phyloP scores from a whole-genome alignment of 495 filamentous ascomycete genomes.

The Neurospora sp. region DNA sequence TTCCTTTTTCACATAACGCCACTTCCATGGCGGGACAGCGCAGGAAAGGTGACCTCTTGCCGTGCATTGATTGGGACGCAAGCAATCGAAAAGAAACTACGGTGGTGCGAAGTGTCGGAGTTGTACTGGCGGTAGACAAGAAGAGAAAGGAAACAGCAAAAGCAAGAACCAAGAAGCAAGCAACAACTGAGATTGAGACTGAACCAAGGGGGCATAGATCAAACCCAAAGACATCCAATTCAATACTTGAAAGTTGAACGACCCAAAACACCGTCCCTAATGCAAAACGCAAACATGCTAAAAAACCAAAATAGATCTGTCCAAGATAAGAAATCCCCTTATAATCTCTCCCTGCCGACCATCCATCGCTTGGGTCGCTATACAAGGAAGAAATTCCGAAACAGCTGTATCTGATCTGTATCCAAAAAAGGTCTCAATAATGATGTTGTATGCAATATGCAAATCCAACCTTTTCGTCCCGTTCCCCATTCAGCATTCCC shows the following conservation, averaged over 20 bases:
- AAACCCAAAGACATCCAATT: neutral
- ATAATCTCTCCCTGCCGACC: neutral
- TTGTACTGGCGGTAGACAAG: neutral
- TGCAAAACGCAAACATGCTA: neutral
- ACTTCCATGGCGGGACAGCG: no score
- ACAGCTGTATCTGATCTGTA: neutral
- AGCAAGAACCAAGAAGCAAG: neutral
- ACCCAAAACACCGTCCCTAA: neutral
- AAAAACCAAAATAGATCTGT: neutral
- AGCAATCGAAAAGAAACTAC: no score
- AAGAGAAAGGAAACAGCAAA: neutral
- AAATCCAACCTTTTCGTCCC: neutral
- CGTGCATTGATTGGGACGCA: no score
- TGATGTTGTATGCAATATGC: neutral
- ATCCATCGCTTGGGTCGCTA: neutral
- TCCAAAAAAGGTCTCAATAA: neutral
- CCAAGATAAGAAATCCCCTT: neutral
- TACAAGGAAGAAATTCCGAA: neutral
- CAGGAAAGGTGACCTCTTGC: no score
- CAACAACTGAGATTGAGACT: neutral
- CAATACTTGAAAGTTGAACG: neutral
- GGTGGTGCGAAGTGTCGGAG: no score
- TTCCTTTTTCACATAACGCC: no score
- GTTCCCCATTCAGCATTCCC: neutral
- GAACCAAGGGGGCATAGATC: neutral